Base-by-base conservation (phyloP, 495 filamentous ascomycete genomes). In the Staphylotrichum longicolle region DNA sequence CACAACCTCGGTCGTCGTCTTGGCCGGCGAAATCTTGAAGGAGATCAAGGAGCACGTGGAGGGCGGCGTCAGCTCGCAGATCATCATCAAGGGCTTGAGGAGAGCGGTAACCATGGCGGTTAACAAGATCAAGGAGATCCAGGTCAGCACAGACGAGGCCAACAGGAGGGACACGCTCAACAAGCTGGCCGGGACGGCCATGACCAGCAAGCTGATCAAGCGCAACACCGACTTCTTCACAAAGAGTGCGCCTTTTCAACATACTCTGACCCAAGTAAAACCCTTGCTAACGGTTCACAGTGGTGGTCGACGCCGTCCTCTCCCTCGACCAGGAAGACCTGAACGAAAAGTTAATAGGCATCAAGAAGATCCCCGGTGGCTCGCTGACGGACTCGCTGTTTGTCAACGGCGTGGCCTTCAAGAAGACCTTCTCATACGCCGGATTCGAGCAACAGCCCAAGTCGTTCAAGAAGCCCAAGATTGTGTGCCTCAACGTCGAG, bases 391-490 rank as follows among this genome's bases (percentile, higher is more conserved):
- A 98, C 72, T 96, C 93, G 8, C 85, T 97, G 40, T 98, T 97
- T 78, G 88, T 98, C 66, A 93, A 98, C 74, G 94, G 94, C 72
- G 94, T 98, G 49, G 93, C 94, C 41, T 98, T 98, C 82, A 98
- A 98, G 83, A 98, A 98, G 82, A 98, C 94, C 11, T 98, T 98
- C 78, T 91, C 94, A 44, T 98, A 98, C 72, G 94, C 94, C 68
- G 94, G 94, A 67, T 98, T 98, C 77, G 94, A 98, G 77, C 94
- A 98, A 75, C 94, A 98, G 78, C 94, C 94, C 58, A 98, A 98
- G 76, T 88, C 82, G 41, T 97, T 98, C 80, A 86, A 80, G 69
- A 85, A 96, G 77, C 94, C 94, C 50, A 93, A 90, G 76, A 95
- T 98, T 66, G 88, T 96, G 56, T 96, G 93, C 77, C 80, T 98